Evolutionary conservation across 2,329 filamentous ascomycete genomes (phyloP).

Genomic region (Paraconiothyrium sp.): DNA sequence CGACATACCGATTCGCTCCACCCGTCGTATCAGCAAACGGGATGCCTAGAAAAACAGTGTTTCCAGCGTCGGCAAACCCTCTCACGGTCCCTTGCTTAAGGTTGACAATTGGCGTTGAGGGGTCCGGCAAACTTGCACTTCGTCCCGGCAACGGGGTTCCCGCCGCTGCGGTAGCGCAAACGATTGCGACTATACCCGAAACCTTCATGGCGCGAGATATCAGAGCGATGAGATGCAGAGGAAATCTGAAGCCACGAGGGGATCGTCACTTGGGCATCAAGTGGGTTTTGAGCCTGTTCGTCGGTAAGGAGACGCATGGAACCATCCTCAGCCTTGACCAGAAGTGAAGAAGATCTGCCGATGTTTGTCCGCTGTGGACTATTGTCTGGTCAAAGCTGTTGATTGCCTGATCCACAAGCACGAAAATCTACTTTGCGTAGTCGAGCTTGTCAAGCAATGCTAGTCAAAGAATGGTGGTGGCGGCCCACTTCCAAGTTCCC

Average conservation of each 20-base stretch:
- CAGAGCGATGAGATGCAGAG: background rate
- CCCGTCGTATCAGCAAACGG: constrained; percentile 37
- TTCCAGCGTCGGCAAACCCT: constrained; percentile 32
- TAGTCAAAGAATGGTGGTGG: background rate
- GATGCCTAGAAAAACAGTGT: constrained; percentile 35
- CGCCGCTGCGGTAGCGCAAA: constrained; percentile 14
- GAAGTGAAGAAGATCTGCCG: background rate
- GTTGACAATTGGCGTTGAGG: constrained; percentile 21
- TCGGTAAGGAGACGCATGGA: background rate
- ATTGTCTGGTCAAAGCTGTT: constrained; percentile 3
- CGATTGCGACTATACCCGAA: constrained; percentile 15
- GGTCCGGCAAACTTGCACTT: constrained; percentile 10
- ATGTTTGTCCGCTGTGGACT: background rate
- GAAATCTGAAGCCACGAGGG: background rate
- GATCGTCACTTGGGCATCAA: constrained; percentile 4
- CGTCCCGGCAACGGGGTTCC: constrained; percentile 21
- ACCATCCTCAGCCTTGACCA: background rate
- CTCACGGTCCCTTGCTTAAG: constrained; percentile 29
- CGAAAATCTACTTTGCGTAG: background rate
- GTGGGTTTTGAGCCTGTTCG: constrained; percentile 3
- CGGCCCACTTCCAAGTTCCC: background rate
- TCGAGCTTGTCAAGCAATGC: background rate
- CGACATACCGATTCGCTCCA: constrained; percentile 31
- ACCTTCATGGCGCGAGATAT: constrained; percentile 21
- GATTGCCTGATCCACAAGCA: background rate